These are phyloP conservation scores for Populus pruinosa DNA, from an alignment of 345 rosid species.

Conservation along the genomic window DNA sequence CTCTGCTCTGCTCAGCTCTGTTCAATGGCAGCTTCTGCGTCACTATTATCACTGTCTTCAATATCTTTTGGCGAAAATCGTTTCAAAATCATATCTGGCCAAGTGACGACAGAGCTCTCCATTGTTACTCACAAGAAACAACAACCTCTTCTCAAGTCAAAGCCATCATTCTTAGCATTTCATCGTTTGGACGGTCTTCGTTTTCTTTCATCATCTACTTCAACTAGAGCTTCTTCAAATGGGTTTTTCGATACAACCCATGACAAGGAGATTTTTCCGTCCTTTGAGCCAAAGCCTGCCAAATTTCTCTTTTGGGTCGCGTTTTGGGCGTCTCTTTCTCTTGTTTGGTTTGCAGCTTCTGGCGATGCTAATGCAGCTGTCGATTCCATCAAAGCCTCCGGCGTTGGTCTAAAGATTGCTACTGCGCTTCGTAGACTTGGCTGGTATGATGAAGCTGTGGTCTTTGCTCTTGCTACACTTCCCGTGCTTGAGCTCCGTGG, in stretches of 20 bases:
- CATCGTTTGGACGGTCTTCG: constrained; percentile 15
- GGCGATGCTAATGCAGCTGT: constrained; percentile 78
- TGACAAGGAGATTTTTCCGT: constrained; percentile 32
- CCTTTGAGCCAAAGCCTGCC: constrained; percentile 41
- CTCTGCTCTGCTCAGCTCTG: background rate
- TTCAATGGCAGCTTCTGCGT: constrained; percentile 48
- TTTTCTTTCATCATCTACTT: constrained; percentile 4
- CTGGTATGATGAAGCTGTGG: constrained; percentile 83
- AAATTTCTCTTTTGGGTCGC: constrained; percentile 53
- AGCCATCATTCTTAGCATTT: constrained; percentile 10
- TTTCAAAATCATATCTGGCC: constrained; percentile 27
- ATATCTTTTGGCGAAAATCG: constrained; percentile 32
- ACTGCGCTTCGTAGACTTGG: constrained; percentile 60
- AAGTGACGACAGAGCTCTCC: constrained; percentile 12
- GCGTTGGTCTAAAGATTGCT: constrained; percentile 72
- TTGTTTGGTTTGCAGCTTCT: constrained; percentile 74
- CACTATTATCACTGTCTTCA: constrained; percentile 26
- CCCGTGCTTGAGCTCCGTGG: constrained; percentile 94
- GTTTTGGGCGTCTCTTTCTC: constrained; percentile 71
- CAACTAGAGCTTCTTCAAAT: constrained; percentile 25
- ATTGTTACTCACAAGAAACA: background rate
- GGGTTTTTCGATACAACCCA: constrained; percentile 29
- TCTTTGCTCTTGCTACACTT: constrained; percentile 84
- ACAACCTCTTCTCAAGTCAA: constrained; percentile 12
- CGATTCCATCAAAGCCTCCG: constrained; percentile 75